Conservation (phyloP, 73 alveolate genomes). For the Paramecium biaurelia region DNA sequence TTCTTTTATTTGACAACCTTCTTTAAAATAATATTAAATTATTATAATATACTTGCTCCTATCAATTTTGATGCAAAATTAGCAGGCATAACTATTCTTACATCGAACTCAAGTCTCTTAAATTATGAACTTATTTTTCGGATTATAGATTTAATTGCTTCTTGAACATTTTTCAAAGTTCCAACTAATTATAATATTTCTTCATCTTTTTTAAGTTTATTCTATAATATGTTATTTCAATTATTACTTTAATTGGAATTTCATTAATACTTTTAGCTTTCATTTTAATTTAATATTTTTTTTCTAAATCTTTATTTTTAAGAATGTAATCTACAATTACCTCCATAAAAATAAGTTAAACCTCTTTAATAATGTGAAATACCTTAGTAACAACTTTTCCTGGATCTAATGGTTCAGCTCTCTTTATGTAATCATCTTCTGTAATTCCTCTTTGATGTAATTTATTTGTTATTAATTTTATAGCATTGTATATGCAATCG, state of each 20-base stretch:
- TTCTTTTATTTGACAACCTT: conserved; percentile 59
- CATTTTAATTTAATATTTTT: neutral
- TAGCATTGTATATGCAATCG: neutral
- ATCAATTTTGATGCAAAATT: conserved; percentile 32
- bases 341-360: neutral
- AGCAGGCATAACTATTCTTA: neutral
- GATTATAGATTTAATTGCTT: neutral
- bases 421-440: neutral
- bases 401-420: conserved; percentile 23
- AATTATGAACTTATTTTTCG: neutral
- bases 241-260: neutral
- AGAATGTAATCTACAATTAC: neutral
- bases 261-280: neutral
- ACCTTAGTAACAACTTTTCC: neutral
- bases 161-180: neutral
- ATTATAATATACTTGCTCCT: conserved; percentile 23
- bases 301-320: neutral
- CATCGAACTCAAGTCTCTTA: neutral
- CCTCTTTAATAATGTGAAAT: neutral
- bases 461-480: neutral
- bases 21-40: neutral
- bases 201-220: neutral
- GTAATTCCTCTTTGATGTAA: neutral
- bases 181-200: neutral
- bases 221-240: neutral